A percentile compares a stretch with the other conserved stretches of the same genome.
Conservation (phyloP, 1,139 yeast species). For the Scheffersomyces quercinus region DNA sequence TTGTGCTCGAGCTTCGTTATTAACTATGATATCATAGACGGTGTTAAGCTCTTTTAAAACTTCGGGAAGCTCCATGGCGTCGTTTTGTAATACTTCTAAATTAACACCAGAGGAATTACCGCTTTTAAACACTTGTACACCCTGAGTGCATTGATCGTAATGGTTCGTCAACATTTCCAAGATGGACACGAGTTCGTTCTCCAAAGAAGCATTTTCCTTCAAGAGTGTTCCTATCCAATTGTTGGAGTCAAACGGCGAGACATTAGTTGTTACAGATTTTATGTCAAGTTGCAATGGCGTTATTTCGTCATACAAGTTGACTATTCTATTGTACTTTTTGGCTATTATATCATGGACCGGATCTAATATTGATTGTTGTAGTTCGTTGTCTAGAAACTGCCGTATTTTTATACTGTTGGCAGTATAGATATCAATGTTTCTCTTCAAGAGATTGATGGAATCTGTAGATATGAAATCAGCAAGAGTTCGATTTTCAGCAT, state of each 20-base stretch:
- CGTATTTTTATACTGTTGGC: conserved; percentile 27
- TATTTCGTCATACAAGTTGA: conserved; percentile 23
- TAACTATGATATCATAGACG: conserved; percentile 37
- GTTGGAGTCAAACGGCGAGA: conserved; percentile 15
- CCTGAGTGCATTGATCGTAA: conserved; percentile 72
- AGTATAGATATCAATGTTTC: conserved; percentile 30
- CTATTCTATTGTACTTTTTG: conserved; percentile 16
- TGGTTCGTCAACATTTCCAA: conserved; percentile 76
- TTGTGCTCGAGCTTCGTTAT: conserved; percentile 35
- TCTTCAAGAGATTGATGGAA: conserved; percentile 26
- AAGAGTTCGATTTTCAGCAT: conserved; percentile 10
- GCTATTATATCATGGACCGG: conserved; percentile 14
- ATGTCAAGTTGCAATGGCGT: conserved; percentile 19
- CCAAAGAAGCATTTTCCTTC: conserved; percentile 52
- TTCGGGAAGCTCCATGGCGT: conserved; percentile 29
- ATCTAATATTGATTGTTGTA: conserved; percentile 15
- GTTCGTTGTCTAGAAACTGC: conserved; percentile 18
- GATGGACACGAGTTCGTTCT: conserved; percentile 68
- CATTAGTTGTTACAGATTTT: conserved; percentile 7
- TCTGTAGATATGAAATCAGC: conserved; percentile 40
- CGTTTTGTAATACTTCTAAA: conserved; percentile 35
- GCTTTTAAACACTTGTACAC: conserved; percentile 16
- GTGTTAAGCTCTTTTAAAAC: conserved; percentile 24
- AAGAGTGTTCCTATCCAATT: conserved; percentile 14
- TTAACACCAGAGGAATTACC: conserved; percentile 18